phyloP scores from a whole-genome alignment of 2,329 filamentous ascomycete species.

The Diaporthe caulivora region DNA sequence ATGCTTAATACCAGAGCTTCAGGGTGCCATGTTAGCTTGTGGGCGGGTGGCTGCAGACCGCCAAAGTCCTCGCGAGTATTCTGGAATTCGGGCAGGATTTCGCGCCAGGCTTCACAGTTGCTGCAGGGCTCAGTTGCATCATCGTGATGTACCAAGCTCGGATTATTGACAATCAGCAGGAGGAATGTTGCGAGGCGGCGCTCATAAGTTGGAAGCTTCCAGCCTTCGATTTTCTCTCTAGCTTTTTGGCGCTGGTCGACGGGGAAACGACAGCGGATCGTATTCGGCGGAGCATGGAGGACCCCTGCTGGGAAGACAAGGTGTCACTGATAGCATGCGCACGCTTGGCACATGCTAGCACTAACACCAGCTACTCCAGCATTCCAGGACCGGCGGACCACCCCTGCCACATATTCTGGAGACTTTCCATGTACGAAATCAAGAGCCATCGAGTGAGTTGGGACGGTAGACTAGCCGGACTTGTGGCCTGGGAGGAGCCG shows the following conservation, averaged over 20 bases:
- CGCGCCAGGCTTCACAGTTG: neutral
- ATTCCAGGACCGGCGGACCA: neutral
- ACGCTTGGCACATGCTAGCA: rapidly evolving
- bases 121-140: conserved; percentile 1
- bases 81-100: neutral
- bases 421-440: conserved; percentile 15
- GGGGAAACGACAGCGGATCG: conserved; percentile 26
- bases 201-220: conserved; percentile 22
- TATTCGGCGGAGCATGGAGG: conserved; percentile 10
- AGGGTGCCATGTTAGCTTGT: neutral
- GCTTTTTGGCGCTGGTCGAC: conserved; percentile 28
- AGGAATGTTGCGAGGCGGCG: neutral
- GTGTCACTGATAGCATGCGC: neutral
- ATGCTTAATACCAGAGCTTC: conserved; percentile 26
- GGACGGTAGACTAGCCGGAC: neutral
- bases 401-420: conserved; percentile 5
- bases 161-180: conserved; percentile 15
- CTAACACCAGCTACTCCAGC: neutral
- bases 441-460: neutral
- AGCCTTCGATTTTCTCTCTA: conserved; percentile 29
- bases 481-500: neutral
- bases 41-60: conserved; percentile 19
- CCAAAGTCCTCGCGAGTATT: neutral
- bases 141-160: conserved; percentile 3
- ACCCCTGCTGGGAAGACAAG: neutral